Evolutionary conservation across 2,329 filamentous ascomycete species (phyloP).

Genomic region (Reticulascus tulasneorum): DNA sequence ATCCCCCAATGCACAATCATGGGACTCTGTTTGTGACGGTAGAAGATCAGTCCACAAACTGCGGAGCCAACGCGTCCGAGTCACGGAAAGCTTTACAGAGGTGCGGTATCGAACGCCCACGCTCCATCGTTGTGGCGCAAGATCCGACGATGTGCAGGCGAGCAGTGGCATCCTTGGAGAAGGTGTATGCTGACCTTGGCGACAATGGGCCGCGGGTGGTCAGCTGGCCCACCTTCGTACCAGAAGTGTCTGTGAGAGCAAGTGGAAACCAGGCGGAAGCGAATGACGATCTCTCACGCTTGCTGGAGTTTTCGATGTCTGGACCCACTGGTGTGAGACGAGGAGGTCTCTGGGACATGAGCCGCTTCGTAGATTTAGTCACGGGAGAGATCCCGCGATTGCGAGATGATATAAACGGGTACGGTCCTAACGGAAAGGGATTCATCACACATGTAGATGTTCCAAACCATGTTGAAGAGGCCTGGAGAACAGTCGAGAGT

Average conservation of each 20-base stretch:
- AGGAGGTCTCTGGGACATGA: slow-evolving; percentile 29
- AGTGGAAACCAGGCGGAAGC: neutral
- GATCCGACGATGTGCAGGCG: slow-evolving; percentile 41
- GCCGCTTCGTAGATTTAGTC: slow-evolving; percentile 36
- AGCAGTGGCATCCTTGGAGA: slow-evolving; percentile 36
- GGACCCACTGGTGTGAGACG: neutral
- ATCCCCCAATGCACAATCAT: neutral
- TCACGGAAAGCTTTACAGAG: slow-evolving; percentile 29
- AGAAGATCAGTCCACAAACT: slow-evolving; percentile 41
- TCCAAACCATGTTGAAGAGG: slow-evolving; percentile 27
- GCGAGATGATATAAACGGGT: slow-evolving; percentile 35
- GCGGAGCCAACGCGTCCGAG: slow-evolving; percentile 37
- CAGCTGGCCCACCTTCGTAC: slow-evolving; percentile 12
- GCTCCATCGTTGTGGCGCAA: slow-evolving; percentile 32
- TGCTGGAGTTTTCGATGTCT: neutral
- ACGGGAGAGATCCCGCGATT: slow-evolving; percentile 39
- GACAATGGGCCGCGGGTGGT: neutral
- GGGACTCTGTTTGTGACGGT: slow-evolving; percentile 24
- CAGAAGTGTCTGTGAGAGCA: neutral
- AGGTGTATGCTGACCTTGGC: slow-evolving; percentile 23
- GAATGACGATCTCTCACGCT: neutral
- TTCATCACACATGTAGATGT: slow-evolving; percentile 42
- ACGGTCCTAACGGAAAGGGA: slow-evolving; percentile 37
- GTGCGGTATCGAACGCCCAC: slow-evolving; percentile 17
- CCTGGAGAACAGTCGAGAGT: slow-evolving; percentile 21